Evolutionary conservation across 2,329 filamentous ascomycete species (phyloP).

Genomic region (Fusarium bulbicola): DNA sequence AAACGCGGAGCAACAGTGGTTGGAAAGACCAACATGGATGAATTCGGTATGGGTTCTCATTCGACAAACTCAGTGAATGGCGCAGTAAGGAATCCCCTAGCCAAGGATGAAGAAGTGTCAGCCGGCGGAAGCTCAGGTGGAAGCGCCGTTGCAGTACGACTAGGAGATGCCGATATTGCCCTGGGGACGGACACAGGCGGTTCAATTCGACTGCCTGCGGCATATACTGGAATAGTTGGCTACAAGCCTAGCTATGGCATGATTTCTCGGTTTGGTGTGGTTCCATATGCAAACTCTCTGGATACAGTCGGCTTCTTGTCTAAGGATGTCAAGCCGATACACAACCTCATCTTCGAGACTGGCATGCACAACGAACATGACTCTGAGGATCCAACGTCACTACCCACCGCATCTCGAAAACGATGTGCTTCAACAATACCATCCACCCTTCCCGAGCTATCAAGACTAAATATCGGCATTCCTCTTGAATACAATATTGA

Average conservation of each 20-base stretch:
- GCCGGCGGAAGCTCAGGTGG: constrained; percentile 93
- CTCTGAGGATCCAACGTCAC: constrained; percentile 76
- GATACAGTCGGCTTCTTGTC: constrained; percentile 88
- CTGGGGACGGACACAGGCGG: constrained; percentile 95
- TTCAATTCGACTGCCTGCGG: constrained; percentile 85
- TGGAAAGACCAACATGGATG: constrained; percentile 93
- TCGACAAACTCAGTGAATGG: constrained; percentile 76
- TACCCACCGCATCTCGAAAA: constrained; percentile 64
- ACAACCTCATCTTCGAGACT: constrained; percentile 61
- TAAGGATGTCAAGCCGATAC: constrained; percentile 59
- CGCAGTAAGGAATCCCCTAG: constrained; percentile 64
- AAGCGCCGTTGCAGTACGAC: constrained; percentile 84
- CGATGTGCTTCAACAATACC: constrained; percentile 51
- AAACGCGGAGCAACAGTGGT: constrained; percentile 69
- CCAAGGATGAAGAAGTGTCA: constrained; percentile 59
- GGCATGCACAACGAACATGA: constrained; percentile 67
- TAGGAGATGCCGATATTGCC: constrained; percentile 67
- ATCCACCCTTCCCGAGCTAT: constrained; percentile 38
- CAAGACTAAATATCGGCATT: constrained; percentile 61
- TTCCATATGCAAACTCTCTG: constrained; percentile 91
- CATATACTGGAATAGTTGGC: constrained; percentile 83
- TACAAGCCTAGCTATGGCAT: constrained; percentile 94
- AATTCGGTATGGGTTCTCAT: constrained; percentile 95
- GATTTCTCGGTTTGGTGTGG: constrained; percentile 84
- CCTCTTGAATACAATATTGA: constrained; percentile 86